Conservation (phyloP, 176 grass and related monocot genomes). For the Paspalum notatum region DNA sequence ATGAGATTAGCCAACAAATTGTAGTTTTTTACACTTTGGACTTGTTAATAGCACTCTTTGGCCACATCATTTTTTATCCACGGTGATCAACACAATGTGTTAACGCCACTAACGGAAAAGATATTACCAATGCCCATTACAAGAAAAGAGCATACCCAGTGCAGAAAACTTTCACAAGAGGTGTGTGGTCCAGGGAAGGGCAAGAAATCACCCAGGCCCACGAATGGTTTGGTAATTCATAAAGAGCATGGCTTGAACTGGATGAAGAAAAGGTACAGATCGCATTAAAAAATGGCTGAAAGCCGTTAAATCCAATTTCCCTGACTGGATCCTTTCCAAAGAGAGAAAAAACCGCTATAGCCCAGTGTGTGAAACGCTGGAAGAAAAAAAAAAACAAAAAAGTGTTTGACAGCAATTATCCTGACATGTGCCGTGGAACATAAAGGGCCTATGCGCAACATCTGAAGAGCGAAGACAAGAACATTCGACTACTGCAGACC, state of each 20-base stretch:
- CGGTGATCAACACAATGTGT: background rate
- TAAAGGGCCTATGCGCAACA: background rate
- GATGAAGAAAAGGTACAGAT: background rate
- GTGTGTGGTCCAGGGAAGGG: background rate
- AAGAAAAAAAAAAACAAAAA: background rate
- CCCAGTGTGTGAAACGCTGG: too few relatives aligned
- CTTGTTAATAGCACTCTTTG: background rate
- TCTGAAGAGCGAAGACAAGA: constrained; percentile 10
- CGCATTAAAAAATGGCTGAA: background rate
- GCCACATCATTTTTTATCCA: background rate
- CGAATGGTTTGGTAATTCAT: background rate
- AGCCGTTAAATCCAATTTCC: background rate
- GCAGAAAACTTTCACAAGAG: too few relatives aligned
- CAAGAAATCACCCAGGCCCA: background rate
- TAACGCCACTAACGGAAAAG: background rate
- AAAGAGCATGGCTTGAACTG: background rate
- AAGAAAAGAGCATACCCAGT: background rate
- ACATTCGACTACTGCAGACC: constrained; percentile 13
- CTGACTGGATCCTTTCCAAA: background rate
- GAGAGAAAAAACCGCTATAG: background rate
- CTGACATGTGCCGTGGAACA: background rate
- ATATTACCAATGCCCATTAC: background rate
- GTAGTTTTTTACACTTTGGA: background rate
- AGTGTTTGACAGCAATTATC: background rate
- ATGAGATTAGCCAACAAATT: background rate